Evolutionary conservation across 2,329 filamentous ascomycete species (phyloP), one percentile per base, ranked within the genome.

Genomic region (Leptographium lundbergii): DNA sequence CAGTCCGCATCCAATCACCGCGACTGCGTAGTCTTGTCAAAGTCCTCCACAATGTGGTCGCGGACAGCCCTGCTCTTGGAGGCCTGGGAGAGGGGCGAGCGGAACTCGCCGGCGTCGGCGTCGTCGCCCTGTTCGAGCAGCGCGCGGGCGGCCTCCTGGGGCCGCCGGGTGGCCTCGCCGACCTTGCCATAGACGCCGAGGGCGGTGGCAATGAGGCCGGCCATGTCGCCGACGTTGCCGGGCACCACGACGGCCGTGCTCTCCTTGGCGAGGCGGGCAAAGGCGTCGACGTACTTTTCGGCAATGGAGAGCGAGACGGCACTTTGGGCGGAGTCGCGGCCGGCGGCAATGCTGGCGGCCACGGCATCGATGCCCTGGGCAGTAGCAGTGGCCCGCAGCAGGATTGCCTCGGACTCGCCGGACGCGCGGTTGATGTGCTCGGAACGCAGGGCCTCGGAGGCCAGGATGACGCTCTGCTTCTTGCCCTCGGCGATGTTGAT

Each of bases 401-500:
- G 73, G 62, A 90, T 99, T 14, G 94, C 94, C 74, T 97, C 89
- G 11, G 94, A 88, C 75, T 99, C 94, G 81, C 94, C 94, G 68
- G 80, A 82, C 11, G 94, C 94, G 70, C 85, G 81, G 74, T 99
- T 99, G 77, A 99, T 94, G 71, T 95, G 84, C 76, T 99, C 92
- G 19, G 89, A 83, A 65, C 86, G 85, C 74, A 96, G 69, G 19
- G 94, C 94, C 74, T 99, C 94, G 10, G 91, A 96, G 0, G 94
- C 94, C 27, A 99, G 80, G 66, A 99, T 99, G 25, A 96, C 92
- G 66, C 86, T 91, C 79, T 97, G 94, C 78, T 99, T 99, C 73
- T 87, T 85, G 72, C 94, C 94, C 77, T 99, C 94, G 59, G 94
- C 94, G 65, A 99, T 96, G 73, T 99, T 99, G 81, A 99, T 99